Evolutionary conservation across 164 flowering plant species (phyloP).

Genomic region (Piper betle): DNA sequence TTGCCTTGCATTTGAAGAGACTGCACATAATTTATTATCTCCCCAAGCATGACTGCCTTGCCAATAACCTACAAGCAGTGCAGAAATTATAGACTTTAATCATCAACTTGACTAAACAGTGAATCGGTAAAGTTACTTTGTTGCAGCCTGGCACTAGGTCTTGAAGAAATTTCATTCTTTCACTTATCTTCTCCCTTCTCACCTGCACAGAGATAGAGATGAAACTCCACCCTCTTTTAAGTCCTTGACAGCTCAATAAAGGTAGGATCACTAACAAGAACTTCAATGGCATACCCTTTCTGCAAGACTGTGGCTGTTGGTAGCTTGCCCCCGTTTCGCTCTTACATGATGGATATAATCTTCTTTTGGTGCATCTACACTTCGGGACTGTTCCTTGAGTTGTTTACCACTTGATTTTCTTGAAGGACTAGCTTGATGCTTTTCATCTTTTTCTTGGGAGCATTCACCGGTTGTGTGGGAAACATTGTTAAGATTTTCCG

Average conservation of each 20-base stretch:
- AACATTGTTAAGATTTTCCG: constrained; percentile 24
- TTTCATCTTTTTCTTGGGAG: constrained; percentile 36
- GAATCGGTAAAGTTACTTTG: constrained; percentile 38
- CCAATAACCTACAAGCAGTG: constrained; percentile 57
- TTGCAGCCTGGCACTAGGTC: constrained; percentile 98
- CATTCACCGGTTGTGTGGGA: constrained; percentile 26
- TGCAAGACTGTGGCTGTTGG: constrained; percentile 97
- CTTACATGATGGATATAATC: constrained; percentile 68
- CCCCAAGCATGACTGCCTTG: constrained; percentile 96
- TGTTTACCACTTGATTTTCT: constrained; percentile 44
- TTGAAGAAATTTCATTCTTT: constrained; percentile 93
- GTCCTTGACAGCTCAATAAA: not conserved
- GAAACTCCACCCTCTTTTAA: not conserved
- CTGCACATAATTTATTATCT: constrained; percentile 96
- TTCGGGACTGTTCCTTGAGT: constrained; percentile 39
- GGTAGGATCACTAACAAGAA: not conserved
- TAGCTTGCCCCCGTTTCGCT: constrained; percentile 94
- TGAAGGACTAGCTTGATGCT: constrained; percentile 26
- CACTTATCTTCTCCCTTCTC: constrained; percentile 93
- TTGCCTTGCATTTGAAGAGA: constrained; percentile 90
- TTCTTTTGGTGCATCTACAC: constrained; percentile 53
- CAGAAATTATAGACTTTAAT: not conserved
- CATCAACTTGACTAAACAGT: no score
- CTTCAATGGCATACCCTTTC: constrained; percentile 49
- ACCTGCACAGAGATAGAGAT: constrained; percentile 32